Conservation (phyloP, 2,329 filamentous ascomycete species). For the Verticillium isaacii region DNA sequence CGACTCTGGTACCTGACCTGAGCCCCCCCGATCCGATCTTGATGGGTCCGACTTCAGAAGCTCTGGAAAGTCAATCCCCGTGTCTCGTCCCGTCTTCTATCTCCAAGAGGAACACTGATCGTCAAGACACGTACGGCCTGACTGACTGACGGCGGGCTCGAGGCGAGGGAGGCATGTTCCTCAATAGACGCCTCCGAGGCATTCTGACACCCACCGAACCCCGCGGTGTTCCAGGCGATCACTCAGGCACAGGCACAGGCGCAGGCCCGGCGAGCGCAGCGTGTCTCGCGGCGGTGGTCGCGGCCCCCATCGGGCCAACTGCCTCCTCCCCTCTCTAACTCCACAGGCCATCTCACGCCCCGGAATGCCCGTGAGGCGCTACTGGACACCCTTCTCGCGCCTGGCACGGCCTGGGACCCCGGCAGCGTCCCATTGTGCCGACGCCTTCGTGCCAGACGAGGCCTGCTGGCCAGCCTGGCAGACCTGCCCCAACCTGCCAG, state of each 20-base stretch:
- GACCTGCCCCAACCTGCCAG: background rate
- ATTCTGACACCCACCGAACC: background rate
- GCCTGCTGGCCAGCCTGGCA: background rate
- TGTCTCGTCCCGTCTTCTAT: background rate
- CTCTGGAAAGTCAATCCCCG: too few relatives aligned
- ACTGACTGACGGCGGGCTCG: background rate
- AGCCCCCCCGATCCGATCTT: too few relatives aligned
- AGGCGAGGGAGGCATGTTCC: background rate
- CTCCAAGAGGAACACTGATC: background rate
- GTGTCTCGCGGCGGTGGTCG: background rate
- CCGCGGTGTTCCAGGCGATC: background rate
- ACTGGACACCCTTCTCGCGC: background rate
- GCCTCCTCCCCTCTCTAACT: background rate
- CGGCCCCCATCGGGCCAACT: background rate
- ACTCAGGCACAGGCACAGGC: background rate
- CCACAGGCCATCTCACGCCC: background rate
- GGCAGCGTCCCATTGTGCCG: background rate
- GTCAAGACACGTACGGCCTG: background rate
- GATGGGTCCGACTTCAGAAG: too few relatives aligned
- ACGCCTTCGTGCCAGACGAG: background rate
- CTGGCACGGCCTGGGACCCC: background rate
- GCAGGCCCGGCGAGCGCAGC: background rate
- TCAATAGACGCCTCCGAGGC: background rate
- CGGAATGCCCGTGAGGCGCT: background rate
- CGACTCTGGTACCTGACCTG: background rate